phyloP scores from a whole-genome alignment of 2,329 filamentous ascomycete genomes.

The Fulvia fulva region DNA sequence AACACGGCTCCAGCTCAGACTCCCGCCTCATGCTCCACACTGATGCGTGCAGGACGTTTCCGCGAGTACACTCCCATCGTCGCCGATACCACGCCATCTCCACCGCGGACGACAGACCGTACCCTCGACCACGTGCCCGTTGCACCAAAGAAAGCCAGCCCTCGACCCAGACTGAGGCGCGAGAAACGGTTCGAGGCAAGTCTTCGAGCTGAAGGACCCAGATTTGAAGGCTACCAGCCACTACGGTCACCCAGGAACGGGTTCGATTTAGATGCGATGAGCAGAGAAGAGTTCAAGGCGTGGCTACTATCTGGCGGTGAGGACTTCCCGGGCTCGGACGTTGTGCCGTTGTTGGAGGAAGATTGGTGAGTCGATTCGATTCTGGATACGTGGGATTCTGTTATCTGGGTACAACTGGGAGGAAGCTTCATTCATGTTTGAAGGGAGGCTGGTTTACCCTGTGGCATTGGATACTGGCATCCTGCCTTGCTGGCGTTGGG shows the following conservation, averaged over 20 bases:
- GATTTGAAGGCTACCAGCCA: neutral
- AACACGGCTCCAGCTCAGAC: no score
- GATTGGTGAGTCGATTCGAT: neutral
- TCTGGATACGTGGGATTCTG: neutral
- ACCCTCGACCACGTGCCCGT: no score
- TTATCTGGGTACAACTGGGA: no score
- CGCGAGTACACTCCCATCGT: no score
- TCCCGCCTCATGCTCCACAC: no score
- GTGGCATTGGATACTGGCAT: no score
- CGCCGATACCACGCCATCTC: no score
- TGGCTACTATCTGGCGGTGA: neutral
- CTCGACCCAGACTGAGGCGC: neutral
- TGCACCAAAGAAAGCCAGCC: neutral
- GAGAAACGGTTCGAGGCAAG: neutral
- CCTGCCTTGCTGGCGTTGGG: no score
- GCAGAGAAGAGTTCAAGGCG: neutral
- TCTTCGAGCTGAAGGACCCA: neutral
- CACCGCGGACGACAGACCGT: no score
- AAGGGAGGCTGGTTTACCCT: no score
- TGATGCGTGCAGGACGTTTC: no score
- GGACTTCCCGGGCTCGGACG: neutral
- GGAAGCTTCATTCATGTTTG: no score
- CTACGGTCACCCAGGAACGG: neutral
- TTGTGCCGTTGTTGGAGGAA: neutral
- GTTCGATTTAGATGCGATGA: neutral